These are phyloP conservation scores for Margaritispora aquatica DNA, from an alignment of 495 filamentous ascomycete species.

Conservation along the genomic window DNA sequence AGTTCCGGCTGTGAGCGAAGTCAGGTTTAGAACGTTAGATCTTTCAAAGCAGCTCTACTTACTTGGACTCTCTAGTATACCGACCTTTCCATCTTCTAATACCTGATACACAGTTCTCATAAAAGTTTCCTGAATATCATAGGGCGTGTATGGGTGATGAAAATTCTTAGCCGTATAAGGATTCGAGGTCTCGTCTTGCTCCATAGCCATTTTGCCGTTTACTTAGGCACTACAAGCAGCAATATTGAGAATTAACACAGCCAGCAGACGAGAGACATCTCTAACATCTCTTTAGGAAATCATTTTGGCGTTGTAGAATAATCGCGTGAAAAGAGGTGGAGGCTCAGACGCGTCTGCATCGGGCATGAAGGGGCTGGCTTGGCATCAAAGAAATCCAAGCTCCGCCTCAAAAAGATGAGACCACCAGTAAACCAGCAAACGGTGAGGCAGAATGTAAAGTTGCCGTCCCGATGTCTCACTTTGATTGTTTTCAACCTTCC, in stretches of 20 bases:
- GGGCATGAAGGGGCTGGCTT: neutral
- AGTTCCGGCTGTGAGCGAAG: conserved; percentile 51
- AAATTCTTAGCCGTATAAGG: conserved; percentile 38
- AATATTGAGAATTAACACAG: neutral
- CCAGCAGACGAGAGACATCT: neutral
- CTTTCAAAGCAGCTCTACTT: neutral
- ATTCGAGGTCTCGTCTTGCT: neutral
- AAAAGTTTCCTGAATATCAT: conserved; percentile 83
- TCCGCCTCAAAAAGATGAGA: no score
- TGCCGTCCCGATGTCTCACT: neutral
- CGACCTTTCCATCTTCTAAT: conserved; percentile 75
- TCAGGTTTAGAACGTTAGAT: no score
- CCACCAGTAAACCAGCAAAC: neutral
- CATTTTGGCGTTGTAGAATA: neutral
- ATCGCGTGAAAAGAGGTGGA: conserved; percentile 8
- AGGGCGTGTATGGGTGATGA: conserved; percentile 88
- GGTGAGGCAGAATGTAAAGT: neutral
- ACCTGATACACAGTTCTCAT: conserved; percentile 84
- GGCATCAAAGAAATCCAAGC: conserved; percentile 1
- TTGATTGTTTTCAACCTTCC: neutral
- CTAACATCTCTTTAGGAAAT: neutral
- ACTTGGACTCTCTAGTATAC: conserved; percentile 82
- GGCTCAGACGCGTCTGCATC: conserved; percentile 1
- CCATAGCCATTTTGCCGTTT: neutral
- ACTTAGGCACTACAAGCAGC: neutral